Evolutionary conservation across 208 protist genomes (phyloP).

Genomic region (Angomonas deanei): DNA sequence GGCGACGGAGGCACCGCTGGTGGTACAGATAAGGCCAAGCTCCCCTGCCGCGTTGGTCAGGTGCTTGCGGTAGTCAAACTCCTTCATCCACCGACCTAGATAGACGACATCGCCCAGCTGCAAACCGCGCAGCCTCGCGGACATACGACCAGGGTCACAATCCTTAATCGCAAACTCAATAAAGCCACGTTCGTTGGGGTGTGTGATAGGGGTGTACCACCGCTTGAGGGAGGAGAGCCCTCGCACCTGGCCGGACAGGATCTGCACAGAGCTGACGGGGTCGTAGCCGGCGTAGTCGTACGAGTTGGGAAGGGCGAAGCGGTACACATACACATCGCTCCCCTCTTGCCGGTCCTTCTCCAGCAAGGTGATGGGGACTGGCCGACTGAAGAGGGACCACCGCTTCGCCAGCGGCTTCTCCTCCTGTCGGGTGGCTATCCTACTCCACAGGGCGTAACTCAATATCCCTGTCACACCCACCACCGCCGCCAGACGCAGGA

Average conservation of each 20-base stretch:
- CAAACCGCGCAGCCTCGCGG: conserved; percentile 57
- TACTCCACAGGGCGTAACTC: conserved; percentile 38
- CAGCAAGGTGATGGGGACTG: conserved; percentile 67
- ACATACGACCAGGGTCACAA: conserved; percentile 76
- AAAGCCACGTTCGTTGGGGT: conserved; percentile 64
- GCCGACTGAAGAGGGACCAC: conserved; percentile 43
- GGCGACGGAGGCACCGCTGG: conserved; percentile 65
- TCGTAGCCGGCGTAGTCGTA: conserved; percentile 87
- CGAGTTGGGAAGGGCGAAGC: conserved; percentile 73
- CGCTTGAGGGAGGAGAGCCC: conserved; percentile 48
- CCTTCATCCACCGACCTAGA: conserved; percentile 81
- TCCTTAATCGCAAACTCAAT: conserved; percentile 85
- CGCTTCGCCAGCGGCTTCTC: conserved; percentile 61
- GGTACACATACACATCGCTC: conserved; percentile 59
- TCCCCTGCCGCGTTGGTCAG: conserved; percentile 13
- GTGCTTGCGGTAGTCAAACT: conserved; percentile 58
- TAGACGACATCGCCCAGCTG: conserved; percentile 68
- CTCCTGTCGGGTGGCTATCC: conserved; percentile 51
- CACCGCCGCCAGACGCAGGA: conserved; percentile 30
- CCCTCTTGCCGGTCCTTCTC: conserved; percentile 47
- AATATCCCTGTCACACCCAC: conserved; percentile 14
- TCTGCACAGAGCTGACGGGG: conserved; percentile 72
- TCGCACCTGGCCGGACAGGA: conserved; percentile 43
- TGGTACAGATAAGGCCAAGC: conserved; percentile 71
- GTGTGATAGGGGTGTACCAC: conserved; percentile 86